Conservation (phyloP, 169 alveolate genomes). For the Cryptosporidium felis region DNA sequence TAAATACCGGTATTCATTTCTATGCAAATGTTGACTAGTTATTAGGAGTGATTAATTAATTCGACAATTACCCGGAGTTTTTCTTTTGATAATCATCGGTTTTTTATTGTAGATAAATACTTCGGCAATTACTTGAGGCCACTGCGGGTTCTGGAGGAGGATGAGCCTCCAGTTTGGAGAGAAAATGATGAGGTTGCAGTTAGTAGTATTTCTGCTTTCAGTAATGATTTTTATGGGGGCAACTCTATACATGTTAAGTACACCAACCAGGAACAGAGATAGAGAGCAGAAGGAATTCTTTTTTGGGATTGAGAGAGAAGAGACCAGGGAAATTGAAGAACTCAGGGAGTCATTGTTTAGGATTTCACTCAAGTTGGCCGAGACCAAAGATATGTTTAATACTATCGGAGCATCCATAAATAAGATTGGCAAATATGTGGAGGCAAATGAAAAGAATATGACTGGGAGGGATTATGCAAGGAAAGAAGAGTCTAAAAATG, state of each 20-base stretch:
- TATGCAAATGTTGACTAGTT: conserved; percentile 4
- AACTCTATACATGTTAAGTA: conserved; percentile 24
- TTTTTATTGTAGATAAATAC: background rate
- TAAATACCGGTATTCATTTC: conserved; percentile 9
- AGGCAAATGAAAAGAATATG: conserved; percentile 61
- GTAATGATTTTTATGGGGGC: conserved; percentile 13
- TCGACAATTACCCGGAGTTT: background rate
- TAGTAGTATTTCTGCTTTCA: background rate
- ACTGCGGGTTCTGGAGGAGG: background rate
- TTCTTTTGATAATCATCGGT: background rate
- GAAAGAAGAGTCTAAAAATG: conserved; percentile 58
- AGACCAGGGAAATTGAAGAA: background rate
- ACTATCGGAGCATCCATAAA: conserved; percentile 44
- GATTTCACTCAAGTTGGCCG: conserved; percentile 28
- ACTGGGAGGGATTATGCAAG: conserved; percentile 6
- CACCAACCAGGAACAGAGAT: background rate
- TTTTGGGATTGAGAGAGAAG: background rate
- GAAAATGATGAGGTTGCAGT: background rate
- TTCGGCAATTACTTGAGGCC: background rate
- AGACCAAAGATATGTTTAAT: conserved; percentile 66
- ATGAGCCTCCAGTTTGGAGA: background rate
- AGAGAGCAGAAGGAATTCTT: background rate
- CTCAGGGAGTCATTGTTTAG: conserved; percentile 15
- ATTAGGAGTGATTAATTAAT: conserved; percentile 10
- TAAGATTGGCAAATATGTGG: conserved; percentile 49